Conservation (phyloP, 257 asterid species). For the Gentiana dahurica region DNA sequence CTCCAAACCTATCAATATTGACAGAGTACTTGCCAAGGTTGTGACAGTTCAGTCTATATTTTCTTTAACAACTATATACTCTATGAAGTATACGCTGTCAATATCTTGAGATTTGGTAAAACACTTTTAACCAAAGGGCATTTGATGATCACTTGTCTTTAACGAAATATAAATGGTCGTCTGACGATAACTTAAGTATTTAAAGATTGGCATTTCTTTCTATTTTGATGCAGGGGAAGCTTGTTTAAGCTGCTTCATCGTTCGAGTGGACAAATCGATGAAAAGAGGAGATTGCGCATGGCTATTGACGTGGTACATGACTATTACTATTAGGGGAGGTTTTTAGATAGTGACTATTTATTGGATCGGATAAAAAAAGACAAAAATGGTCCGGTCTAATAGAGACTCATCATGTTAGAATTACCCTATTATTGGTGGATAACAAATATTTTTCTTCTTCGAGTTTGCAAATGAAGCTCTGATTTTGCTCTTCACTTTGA, state of each 20-base stretch:
- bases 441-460: background rate
- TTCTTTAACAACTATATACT: too few relatives aligned
- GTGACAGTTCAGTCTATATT: background rate
- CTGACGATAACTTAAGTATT: too few relatives aligned
- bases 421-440: background rate
- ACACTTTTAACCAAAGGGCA: too few relatives aligned
- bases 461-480: constrained; percentile 7
- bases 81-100: too few relatives aligned
- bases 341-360: too few relatives aligned
- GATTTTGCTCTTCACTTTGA: constrained; percentile 13
- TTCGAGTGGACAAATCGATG: constrained; percentile 66
- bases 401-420: too few relatives aligned
- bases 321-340: constrained; percentile 4
- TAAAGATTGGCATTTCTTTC: too few relatives aligned
- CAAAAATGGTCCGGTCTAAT: too few relatives aligned
- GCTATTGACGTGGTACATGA: constrained; percentile 85
- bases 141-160: too few relatives aligned
- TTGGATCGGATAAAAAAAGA: too few relatives aligned
- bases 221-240: constrained; percentile 73
- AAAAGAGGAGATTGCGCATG: constrained; percentile 78
- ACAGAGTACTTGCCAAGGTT: constrained; percentile 96
- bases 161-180: too few relatives aligned
- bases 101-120: too few relatives aligned
- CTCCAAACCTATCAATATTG: constrained; percentile 92
- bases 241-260: constrained; percentile 83